phyloP scores from a whole-genome alignment of 1,139 yeast genomes.

The Candida smagusa region DNA sequence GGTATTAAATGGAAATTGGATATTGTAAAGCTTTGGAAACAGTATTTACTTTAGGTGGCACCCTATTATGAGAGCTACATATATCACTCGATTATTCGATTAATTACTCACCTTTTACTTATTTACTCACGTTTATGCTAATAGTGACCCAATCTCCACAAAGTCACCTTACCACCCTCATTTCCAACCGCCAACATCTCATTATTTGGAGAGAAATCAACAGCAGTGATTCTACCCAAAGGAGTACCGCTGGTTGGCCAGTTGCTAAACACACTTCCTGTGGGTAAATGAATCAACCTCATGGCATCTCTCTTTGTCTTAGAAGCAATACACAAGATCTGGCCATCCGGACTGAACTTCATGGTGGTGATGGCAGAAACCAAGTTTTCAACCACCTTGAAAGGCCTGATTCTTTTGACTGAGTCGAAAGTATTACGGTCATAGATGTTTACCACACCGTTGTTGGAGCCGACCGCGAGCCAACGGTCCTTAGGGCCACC shows the following conservation, averaged over 20 bases:
- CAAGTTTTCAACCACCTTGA: constrained; percentile 69
- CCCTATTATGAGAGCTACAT: too few relatives aligned
- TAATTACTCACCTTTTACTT: neutral
- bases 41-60: too few relatives aligned
- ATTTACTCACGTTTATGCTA: constrained; percentile 12
- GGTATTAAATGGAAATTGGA: too few relatives aligned
- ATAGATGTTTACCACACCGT: constrained; percentile 87
- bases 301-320: constrained; percentile 85
- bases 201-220: constrained; percentile 74
- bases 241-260: constrained; percentile 99
- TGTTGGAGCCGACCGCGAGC: constrained; percentile 84
- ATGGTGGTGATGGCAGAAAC: constrained; percentile 77
- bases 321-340: constrained; percentile 80
- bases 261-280: constrained; percentile 81
- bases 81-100: neutral
- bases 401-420: constrained; percentile 37
- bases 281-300: constrained; percentile 82
- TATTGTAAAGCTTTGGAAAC: too few relatives aligned
- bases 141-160: constrained; percentile 87
- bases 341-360: constrained; percentile 84
- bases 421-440: constrained; percentile 44
- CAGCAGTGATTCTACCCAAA: constrained; percentile 85
- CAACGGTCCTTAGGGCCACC: constrained; percentile 80
- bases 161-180: constrained; percentile 83
- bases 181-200: constrained; percentile 89